Evolutionary conservation across 1,139 yeast genomes (phyloP), one percentile per base, ranked within the genome.

Genomic region (Trichomonascaceae sp.): DNA sequence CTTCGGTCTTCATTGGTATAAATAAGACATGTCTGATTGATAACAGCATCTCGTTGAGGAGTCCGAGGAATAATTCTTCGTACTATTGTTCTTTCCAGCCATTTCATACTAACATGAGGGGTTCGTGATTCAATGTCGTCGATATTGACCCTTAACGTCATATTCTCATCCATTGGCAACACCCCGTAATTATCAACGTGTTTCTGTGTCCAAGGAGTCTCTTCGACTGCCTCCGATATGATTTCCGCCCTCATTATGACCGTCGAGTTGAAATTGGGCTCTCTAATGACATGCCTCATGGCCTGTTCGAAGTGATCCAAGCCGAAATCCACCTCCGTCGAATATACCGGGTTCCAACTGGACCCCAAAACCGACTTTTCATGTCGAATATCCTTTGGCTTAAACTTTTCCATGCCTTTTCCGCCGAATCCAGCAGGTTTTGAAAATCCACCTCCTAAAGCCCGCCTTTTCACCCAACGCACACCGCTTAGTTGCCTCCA

Each of bases 181-280:
- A 41, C 32, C 8, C 45, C 45, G 22, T 17, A 18, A n/a, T 48
- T n/a, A 3, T 43, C 43, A 7, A 18, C 10, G 3, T 19, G 44
- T 20, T 20, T 22, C 8, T 51, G 41, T 4, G 20, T 46, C 32
- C 41, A 45, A 19, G 30, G 48, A 12, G 43, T 39, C 43, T 39
- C 20, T 12, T 44, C 30, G 10, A 54, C 52, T 46, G 54, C 57
- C 61, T 86, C 91, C 48, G 75, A 73, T 48, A 90, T 70, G 27
- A 91, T 82, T 69, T 91, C 98, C 0, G 97, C 96, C 63, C 98
- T 74, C 73, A 91, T 74, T 43, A 91, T 86, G 32, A 89, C 95
- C 0, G 97, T 87, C 8, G 97, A 91, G 69, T 91, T 91, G 69
- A 91, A 86, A 67, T 91, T 88, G 13, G 98, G 98, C 59, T 89